These are phyloP conservation scores for Rhizopus sp. DNA, from an alignment of 371 early-diverging fungal genomes.

Conservation along the genomic window DNA sequence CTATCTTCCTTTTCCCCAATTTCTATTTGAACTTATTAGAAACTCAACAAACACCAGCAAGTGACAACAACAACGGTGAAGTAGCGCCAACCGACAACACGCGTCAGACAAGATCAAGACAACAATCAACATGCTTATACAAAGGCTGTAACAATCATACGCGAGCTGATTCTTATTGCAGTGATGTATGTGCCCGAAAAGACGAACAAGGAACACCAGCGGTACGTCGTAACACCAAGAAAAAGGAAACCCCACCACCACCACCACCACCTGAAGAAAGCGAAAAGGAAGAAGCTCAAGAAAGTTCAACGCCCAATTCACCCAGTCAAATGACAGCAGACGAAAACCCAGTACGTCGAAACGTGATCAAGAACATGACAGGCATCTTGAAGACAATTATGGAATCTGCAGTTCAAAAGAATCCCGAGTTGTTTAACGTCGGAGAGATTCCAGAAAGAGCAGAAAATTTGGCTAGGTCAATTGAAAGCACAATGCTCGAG, in stretches of 20 bases:
- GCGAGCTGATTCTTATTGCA: constrained; percentile 45
- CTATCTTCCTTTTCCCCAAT: neutral
- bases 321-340: constrained; percentile 40
- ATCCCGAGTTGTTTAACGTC: constrained; percentile 13
- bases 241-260: constrained; percentile 1
- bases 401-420: constrained; percentile 26
- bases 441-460: constrained; percentile 21
- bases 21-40: neutral
- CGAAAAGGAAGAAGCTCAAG: constrained; percentile 18
- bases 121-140: constrained; percentile 32
- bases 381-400: constrained; percentile 36
- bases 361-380: constrained; percentile 57
- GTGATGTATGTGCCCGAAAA: constrained; percentile 43
- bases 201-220: neutral
- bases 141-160: constrained; percentile 39
- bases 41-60: neutral
- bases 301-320: constrained; percentile 18
- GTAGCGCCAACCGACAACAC: neutral
- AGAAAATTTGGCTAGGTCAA: constrained; percentile 27
- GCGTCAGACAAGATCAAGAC: constrained; percentile 21
- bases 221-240: constrained; percentile 5
- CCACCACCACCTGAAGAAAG: neutral
- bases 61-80: neutral
- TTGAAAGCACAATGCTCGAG: constrained; percentile 44
- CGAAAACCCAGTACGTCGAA: constrained; percentile 57